A percentile compares a stretch with the other conserved stretches of the same genome.
Conservation (phyloP, 345 rosid genomes). For the Durio zibethinus region DNA sequence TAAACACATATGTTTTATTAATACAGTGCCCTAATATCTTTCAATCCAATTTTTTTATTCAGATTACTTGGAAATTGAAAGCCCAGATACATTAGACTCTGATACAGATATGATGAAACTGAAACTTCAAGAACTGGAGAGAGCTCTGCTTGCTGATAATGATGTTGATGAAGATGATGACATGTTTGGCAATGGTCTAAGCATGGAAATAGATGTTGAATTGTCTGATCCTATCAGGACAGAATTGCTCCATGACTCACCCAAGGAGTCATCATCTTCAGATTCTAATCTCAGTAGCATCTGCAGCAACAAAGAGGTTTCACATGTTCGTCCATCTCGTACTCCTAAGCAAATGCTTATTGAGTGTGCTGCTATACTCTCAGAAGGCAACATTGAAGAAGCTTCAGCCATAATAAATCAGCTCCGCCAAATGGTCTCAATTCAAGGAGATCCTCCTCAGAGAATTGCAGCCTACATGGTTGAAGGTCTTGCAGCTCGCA, state of each 20-base stretch:
- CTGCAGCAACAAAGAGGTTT: constrained; percentile 59
- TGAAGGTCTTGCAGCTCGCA: constrained; percentile 94
- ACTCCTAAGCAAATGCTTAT: constrained; percentile 73
- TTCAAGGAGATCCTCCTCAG: constrained; percentile 93
- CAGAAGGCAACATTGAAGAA: constrained; percentile 61
- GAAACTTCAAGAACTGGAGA: constrained; percentile 86
- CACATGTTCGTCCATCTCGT: constrained; percentile 41
- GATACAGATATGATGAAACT: constrained; percentile 59
- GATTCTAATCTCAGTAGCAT: constrained; percentile 70
- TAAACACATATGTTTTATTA: constrained; percentile 33
- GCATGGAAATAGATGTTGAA: constrained; percentile 82
- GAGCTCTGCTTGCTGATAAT: constrained; percentile 65
- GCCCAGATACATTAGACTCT: constrained; percentile 48
- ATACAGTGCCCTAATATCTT: constrained; percentile 25
- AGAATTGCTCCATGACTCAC: constrained; percentile 58
- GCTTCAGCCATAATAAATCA: constrained; percentile 65
- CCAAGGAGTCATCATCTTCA: constrained; percentile 76
- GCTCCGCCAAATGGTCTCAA: constrained; percentile 72
- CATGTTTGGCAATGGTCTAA: constrained; percentile 34
- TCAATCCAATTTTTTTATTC: constrained; percentile 32
- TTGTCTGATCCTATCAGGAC: constrained; percentile 60
- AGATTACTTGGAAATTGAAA: constrained; percentile 41
- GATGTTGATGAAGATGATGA: constrained; percentile 49
- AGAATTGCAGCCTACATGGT: constrained; percentile 98
- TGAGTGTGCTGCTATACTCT: constrained; percentile 64